Conservation (phyloP, 768 basidiomycete genomes). For the Saitozyma podzolica region DNA sequence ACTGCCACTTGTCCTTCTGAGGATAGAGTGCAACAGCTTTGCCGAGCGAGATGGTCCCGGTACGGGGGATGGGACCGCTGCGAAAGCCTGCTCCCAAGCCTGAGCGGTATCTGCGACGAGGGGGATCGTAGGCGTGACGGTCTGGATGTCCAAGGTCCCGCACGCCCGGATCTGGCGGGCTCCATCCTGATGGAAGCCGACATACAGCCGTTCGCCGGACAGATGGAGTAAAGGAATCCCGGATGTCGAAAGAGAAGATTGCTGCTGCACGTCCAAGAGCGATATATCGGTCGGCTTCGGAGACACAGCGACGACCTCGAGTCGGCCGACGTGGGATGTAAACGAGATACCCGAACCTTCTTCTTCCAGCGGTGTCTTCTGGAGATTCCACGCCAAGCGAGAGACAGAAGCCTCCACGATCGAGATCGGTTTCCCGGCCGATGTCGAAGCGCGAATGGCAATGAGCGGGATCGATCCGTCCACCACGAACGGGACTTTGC, state of each 20-base stretch:
- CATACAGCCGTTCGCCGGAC: not conserved
- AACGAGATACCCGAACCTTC: no score
- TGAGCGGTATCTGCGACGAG: constrained; percentile 1
- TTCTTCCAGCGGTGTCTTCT: no score
- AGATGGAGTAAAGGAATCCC: constrained; percentile 6
- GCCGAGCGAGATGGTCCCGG: constrained; percentile 3
- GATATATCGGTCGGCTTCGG: no score
- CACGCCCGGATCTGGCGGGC: constrained; percentile 5
- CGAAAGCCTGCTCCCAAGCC: constrained; percentile 17
- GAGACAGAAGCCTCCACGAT: no score
- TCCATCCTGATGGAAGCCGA: not conserved
- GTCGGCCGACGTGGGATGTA: no score
- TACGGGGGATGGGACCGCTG: not conserved
- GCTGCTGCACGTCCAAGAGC: no score
- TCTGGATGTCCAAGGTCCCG: constrained; percentile 8
- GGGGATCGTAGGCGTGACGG: constrained; percentile 20
- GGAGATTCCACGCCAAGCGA: no score
- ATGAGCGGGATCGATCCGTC: constrained; percentile 3
- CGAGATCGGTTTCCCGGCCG: no score
- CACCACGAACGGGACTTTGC: constrained; percentile 1
- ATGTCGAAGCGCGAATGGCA: not conserved
- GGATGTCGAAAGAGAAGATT: no score
- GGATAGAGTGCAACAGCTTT: constrained; percentile 16
- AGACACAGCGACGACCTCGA: no score
- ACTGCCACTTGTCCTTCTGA: constrained; percentile 9